Conservation (phyloP, 1,139 yeast species). For the Yamadazyma aaseri region DNA sequence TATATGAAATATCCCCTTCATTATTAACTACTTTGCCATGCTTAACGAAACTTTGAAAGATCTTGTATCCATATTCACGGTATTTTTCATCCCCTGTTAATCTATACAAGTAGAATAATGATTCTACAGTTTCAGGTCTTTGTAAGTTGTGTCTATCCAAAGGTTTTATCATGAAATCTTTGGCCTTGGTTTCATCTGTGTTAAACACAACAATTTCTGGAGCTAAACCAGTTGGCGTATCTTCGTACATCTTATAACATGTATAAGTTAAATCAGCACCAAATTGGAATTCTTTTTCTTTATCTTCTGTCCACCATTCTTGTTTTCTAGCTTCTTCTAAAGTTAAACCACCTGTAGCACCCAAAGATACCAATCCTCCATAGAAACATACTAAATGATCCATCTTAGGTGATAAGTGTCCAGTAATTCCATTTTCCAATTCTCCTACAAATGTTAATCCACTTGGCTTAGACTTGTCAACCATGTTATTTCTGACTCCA, state of each 20-base stretch:
- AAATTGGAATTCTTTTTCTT: constrained; percentile 55
- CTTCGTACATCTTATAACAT: constrained; percentile 80
- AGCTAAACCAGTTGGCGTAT: constrained; percentile 67
- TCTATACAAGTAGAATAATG: constrained; percentile 76
- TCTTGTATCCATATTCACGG: constrained; percentile 89
- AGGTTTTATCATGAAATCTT: constrained; percentile 68
- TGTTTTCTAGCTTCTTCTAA: constrained; percentile 39
- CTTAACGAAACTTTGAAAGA: constrained; percentile 67
- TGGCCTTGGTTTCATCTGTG: constrained; percentile 26
- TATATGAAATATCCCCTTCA: constrained; percentile 59
- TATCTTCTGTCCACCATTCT: constrained; percentile 36
- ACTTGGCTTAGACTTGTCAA: constrained; percentile 60
- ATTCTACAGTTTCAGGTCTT: constrained; percentile 93
- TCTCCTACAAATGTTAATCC: constrained; percentile 77
- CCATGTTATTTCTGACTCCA: constrained; percentile 65
- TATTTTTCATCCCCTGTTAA: constrained; percentile 80
- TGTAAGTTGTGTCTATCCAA: constrained; percentile 81
- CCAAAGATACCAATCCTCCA: constrained; percentile 87
- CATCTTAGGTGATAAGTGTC: constrained; percentile 72
- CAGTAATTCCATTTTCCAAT: constrained; percentile 62
- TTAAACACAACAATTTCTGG: constrained; percentile 90
- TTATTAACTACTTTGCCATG: constrained; percentile 52
- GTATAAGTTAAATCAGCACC: constrained; percentile 78
- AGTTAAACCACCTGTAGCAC: constrained; percentile 74
- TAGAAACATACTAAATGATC: constrained; percentile 92